Evolutionary conservation across 1,284 basidiomycete species (phyloP), one percentile per base, ranked within the genome.

Genomic region (Pterula multifida): DNA sequence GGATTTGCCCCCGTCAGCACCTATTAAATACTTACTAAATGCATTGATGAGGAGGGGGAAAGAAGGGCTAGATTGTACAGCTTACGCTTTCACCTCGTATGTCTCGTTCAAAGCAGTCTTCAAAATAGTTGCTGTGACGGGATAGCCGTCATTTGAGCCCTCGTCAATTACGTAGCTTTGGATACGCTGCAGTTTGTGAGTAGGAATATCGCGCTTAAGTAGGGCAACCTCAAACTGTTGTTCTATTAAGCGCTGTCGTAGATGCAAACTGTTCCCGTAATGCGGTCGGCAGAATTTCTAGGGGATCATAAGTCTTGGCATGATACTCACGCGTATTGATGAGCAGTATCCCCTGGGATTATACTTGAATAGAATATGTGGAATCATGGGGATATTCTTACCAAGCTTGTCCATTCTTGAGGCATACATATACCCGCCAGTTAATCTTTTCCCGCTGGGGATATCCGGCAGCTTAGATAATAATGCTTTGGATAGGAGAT

Each of bases 361-460:
- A 21, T 47, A 44, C 6, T 4, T 32, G 15, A 32, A 15, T 32
- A 32, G 28, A 32, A 32, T 15, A 32, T 15, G 15, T 32, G 28
- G 28, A 6, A 19, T 11, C 9, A n/a, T 6, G 9, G 9, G 19
- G 17, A 6, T n/a, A 42, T 17, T 17, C 39, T 42, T 17, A 50
- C 58, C 58, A 2, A 61, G 55, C 47, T 53, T 58, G 46, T 61
- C 59, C 59, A 61, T 61, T 3, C 59, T 54, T 22, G 53, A 58
- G 13, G 56, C 59, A 46, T 57, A 61, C 58, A 61, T 58, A 11
- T 59, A 39, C 9, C 59, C 59, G 15, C 59, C 59, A 11, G 47
- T 52, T 12, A 53, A 52, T 2, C 59, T 56, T 17, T 52, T 52
- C 11, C 59, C 59, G 13, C 59, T 61, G 49, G n/a, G n/a, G 13